These are phyloP conservation scores for Tricholoma terreum DNA, from an alignment of 768 basidiomycete genomes.

Conservation along the genomic window DNA sequence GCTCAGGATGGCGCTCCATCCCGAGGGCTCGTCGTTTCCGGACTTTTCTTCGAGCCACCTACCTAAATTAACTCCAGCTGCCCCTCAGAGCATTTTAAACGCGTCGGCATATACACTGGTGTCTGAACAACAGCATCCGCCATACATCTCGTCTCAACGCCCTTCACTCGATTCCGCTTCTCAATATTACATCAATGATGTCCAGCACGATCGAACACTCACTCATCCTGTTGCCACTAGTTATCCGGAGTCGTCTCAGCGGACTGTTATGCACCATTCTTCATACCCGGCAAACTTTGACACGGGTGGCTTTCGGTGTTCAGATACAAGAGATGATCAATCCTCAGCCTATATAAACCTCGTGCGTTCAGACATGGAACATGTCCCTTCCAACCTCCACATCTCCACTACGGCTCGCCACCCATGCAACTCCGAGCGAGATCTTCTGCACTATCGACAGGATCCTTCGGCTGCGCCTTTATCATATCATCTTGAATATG, in stretches of 20 bases:
- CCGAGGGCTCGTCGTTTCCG: not conserved
- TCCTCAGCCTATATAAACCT: not conserved
- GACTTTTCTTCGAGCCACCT: not conserved
- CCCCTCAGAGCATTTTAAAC: not conserved
- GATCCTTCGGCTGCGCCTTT: not conserved
- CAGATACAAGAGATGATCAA: not conserved
- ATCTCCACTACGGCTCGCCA: not conserved
- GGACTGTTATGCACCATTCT: conserved; percentile 9
- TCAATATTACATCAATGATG: not conserved
- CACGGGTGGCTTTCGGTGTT: not conserved
- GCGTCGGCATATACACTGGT: not conserved
- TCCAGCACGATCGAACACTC: not conserved
- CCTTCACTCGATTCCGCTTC: not conserved
- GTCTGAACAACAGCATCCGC: not conserved
- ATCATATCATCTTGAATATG: not conserved
- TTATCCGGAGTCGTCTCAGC: conserved; percentile 22
- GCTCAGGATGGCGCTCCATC: not conserved
- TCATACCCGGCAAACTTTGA: not conserved
- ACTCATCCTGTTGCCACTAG: conserved; percentile 1
- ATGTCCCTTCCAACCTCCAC: not conserved
- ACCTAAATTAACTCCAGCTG: not conserved
- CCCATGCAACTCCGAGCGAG: not conserved
- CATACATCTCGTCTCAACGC: not conserved
- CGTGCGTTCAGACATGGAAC: not conserved
- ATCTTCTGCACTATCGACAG: not conserved